These are phyloP conservation scores for Pseudoscleropodium purum DNA, from an alignment of 225 moss, liverwort and hornwort species.

Conservation along the genomic window DNA sequence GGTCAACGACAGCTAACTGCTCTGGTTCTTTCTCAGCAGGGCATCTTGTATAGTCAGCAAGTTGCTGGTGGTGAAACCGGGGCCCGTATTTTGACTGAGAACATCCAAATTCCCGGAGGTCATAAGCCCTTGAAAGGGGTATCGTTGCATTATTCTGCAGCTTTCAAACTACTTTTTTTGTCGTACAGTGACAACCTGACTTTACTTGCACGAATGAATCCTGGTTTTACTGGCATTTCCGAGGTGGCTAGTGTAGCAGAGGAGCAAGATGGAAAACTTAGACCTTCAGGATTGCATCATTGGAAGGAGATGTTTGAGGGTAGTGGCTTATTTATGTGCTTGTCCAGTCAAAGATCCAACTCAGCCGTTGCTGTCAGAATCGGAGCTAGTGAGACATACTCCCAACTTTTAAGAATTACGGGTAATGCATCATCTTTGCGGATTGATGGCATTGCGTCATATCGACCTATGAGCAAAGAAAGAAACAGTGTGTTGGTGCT, in stretches of 20 bases:
- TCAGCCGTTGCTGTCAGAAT: slow-evolving; percentile 80
- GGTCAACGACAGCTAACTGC: slow-evolving; percentile 81
- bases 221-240: slow-evolving; percentile 49
- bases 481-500: slow-evolving; percentile 86
- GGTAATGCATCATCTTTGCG: slow-evolving; percentile 73
- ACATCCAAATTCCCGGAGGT: slow-evolving; percentile 82
- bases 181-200: slow-evolving; percentile 76
- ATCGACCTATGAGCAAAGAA: slow-evolving; percentile 91
- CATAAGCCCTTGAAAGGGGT: slow-evolving; percentile 65
- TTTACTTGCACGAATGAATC: slow-evolving; percentile 70
- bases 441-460: slow-evolving; percentile 83
- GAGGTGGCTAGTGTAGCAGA: slow-evolving; percentile 73
- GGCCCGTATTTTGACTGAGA: slow-evolving; percentile 89
- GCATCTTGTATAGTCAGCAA: slow-evolving; percentile 86
- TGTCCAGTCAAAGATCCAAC: slow-evolving; percentile 88
- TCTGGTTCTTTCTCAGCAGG: slow-evolving; percentile 90
- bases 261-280: slow-evolving; percentile 77
- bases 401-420: slow-evolving; percentile 64
- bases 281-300: slow-evolving; percentile 83
- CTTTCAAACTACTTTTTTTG: slow-evolving; percentile 71
- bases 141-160: slow-evolving; percentile 67
- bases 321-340: slow-evolving; percentile 76
- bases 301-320: slow-evolving; percentile 97
- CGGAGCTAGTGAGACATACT: slow-evolving; percentile 70
- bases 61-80: slow-evolving; percentile 70